These are phyloP conservation scores for Penicillium sp. DNA, from an alignment of 2,329 filamentous ascomycete species.

Conservation along the genomic window DNA sequence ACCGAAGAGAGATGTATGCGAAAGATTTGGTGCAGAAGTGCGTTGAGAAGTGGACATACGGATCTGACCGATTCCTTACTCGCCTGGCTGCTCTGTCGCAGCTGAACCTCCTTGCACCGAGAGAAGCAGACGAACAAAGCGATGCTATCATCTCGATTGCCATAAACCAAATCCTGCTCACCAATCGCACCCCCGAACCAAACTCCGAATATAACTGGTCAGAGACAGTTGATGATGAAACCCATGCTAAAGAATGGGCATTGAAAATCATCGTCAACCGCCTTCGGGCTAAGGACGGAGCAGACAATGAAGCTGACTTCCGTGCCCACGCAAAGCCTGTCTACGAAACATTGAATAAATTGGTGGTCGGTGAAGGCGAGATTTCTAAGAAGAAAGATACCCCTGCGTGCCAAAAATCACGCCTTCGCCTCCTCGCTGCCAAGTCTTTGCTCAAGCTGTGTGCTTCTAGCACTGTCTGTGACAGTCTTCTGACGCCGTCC, in stretches of 20 bases:
- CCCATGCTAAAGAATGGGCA: constrained; percentile 77
- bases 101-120: constrained; percentile 71
- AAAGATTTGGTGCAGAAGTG: constrained; percentile 77
- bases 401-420: constrained; percentile 71
- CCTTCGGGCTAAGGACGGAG: constrained; percentile 63
- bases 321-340: constrained; percentile 60
- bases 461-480: constrained; percentile 66
- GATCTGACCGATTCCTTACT: constrained; percentile 68
- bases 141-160: constrained; percentile 77
- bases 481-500: constrained; percentile 66
- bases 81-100: constrained; percentile 54
- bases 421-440: constrained; percentile 77
- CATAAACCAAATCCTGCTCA: constrained; percentile 69
- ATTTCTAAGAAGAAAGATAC: constrained; percentile 72
- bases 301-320: constrained; percentile 44
- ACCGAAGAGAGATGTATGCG: constrained; percentile 79
- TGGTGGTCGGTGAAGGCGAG: constrained; percentile 75
- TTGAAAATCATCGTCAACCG: constrained; percentile 84
- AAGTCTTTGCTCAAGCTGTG: constrained; percentile 82
- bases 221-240: constrained; percentile 72
- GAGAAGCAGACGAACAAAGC: constrained; percentile 68
- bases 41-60: constrained; percentile 71
- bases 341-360: constrained; percentile 72
- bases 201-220: constrained; percentile 65
- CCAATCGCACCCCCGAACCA: constrained; percentile 57